Base-by-base conservation (phyloP, 345 rosid species). In the Gossypium rotundifolium region DNA sequence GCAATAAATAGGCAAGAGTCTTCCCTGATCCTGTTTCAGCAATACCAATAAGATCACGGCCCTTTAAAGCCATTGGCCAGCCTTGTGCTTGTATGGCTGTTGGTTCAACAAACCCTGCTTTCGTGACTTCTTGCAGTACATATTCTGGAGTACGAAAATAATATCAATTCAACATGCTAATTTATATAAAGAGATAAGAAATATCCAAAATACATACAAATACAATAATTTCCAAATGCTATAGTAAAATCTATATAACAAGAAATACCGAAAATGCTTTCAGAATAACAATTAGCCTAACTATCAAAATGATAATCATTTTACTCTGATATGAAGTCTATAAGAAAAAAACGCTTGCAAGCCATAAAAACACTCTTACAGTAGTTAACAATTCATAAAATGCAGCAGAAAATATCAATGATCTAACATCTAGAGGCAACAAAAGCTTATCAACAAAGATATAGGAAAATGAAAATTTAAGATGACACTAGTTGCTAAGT, bases 51-150 rank as follows among this genome's bases (percentile, higher is more conserved):
- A 93, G 96, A 81, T 93, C 99, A 74, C 99, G 96, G 9, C 99
- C 99, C 77, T 83, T 91, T 79, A 93, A 85, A 44, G 99, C 99
- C 99, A 96, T 96, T 73, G 99, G 99, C 99, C 98, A 96, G n/a
- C 99, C 98, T 79, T 96, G 99, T 74, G 99, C 82, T 82, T 96
- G 99, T 79, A 96, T 96, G 46, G 99, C 89, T 10, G 98, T 96
- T 64, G 99, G 99, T 72, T 93, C 98, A 33, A 84, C 84, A 83
- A 96, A 96, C 63, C 99, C 99, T 71, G 99, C 93, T 87, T 90
- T 96, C 52, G 84, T 77, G 74, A 96, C 77, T 86, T 96, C 99
- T 85, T 96, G 92, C 89, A 96, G 49, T 44, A 96, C 99, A 87
- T 96, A 93, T 22, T 96, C 99, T 93, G 88, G 14, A 78, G 63